Percentiles rank a stretch among this genome's conserved stretches.
These are phyloP conservation scores for Moesziomyces sp. DNA, from an alignment of 1,284 basidiomycete species.

Conservation along the genomic window DNA sequence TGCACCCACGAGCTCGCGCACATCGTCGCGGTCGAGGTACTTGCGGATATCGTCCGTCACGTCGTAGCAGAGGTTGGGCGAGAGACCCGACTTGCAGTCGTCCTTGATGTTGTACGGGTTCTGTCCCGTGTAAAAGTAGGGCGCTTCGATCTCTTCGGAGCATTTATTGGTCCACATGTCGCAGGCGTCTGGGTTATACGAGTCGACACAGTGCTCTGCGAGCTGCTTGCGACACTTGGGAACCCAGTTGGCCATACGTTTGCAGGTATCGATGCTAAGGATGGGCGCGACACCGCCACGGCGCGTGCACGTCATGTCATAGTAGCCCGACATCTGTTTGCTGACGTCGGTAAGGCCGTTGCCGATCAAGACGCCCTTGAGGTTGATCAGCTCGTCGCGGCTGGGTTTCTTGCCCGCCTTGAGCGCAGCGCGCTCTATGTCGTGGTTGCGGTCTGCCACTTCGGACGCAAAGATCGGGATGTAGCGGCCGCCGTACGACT, in stretches of 20 bases:
- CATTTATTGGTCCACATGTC: conserved; percentile 32
- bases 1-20: conserved; percentile 52
- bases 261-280: conserved; percentile 54
- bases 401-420: conserved; percentile 74
- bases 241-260: conserved; percentile 36
- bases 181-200: conserved; percentile 40
- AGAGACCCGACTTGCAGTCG: conserved; percentile 49
- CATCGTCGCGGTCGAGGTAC: conserved; percentile 60
- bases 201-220: conserved; percentile 35
- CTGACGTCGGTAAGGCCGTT: conserved; percentile 70
- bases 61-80: conserved; percentile 53
- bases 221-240: conserved; percentile 30
- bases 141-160: conserved; percentile 33
- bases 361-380: conserved; percentile 84
- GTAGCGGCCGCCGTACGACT: conserved; percentile 75
- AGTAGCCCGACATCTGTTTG: conserved; percentile 52
- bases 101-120: conserved; percentile 64
- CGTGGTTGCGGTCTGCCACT: conserved; percentile 80
- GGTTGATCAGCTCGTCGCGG: conserved; percentile 72
- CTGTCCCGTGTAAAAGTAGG: conserved; percentile 50
- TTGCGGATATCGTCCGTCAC: conserved; percentile 52
- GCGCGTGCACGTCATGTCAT: conserved; percentile 59
- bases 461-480: conserved; percentile 83
- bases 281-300: conserved; percentile 42
- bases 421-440: conserved; percentile 68